Conservation (phyloP, 352 stramenopile genomes). For the Vaucheria bursata region DNA sequence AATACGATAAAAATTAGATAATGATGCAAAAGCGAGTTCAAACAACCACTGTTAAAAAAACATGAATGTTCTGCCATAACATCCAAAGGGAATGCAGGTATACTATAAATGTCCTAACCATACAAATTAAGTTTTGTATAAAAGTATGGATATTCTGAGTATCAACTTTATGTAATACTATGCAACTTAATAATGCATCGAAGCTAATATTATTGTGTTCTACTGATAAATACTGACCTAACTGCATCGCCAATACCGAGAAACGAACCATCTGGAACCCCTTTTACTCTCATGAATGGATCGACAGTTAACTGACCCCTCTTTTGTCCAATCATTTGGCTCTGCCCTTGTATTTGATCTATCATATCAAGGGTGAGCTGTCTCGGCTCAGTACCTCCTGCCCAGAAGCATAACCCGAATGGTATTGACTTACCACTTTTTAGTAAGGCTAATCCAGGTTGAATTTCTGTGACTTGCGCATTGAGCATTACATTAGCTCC, state of each 20-base stretch:
- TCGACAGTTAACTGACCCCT: conserved; percentile 42
- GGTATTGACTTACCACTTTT: conserved; percentile 22
- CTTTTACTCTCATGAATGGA: conserved; percentile 14
- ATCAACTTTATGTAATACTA: no score
- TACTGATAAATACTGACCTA: conserved; percentile 12
- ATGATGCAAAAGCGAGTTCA: no score
- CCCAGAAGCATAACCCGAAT: conserved; percentile 48
- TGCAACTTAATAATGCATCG: no score
- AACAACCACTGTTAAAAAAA: no score
- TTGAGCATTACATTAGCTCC: conserved; percentile 9
- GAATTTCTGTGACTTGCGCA: not conserved
- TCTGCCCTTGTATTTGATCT: conserved; percentile 25
- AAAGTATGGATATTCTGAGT: no score
- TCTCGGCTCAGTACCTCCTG: conserved; percentile 38
- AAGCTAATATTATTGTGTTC: no score
- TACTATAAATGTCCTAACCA: no score
- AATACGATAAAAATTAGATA: no score
- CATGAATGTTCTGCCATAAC: no score
- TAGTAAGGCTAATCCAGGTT: conserved; percentile 13
- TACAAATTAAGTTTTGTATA: no score
- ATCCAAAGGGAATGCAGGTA: no score
- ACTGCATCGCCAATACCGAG: conserved; percentile 58
- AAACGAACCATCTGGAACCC: conserved; percentile 38
- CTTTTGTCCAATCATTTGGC: conserved; percentile 10
- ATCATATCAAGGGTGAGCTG: conserved; percentile 26